Conservation (phyloP, 257 asterid species). For the Primulina huaijiensis region DNA sequence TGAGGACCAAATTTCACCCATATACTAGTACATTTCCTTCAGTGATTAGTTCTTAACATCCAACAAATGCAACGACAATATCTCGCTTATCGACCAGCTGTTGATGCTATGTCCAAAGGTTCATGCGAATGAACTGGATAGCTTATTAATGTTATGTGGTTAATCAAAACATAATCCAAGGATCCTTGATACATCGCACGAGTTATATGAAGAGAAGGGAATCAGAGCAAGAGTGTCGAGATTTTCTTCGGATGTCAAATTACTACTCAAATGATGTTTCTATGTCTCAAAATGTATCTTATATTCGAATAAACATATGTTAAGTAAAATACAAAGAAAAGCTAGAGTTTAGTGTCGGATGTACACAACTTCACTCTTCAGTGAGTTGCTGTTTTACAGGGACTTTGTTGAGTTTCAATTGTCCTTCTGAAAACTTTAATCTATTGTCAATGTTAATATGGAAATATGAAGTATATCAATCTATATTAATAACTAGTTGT, state of each 20-base stretch:
- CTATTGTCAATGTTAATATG: conserved; percentile 16
- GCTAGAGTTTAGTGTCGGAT: neutral
- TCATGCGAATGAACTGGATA: neutral
- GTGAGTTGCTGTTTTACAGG: neutral
- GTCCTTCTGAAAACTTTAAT: conserved; percentile 21
- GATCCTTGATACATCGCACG: neutral
- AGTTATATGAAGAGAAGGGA: neutral
- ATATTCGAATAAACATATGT: no score
- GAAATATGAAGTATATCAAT: conserved; percentile 3
- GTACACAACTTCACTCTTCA: neutral
- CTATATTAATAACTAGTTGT: conserved; percentile 21
- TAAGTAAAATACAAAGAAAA: neutral
- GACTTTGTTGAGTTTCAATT: conserved; percentile 8
- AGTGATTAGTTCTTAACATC: neutral
- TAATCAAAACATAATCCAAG: neutral
- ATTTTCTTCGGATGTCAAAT: neutral
- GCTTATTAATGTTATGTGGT: neutral
- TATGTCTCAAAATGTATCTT: no score
- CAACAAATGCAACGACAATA: neutral
- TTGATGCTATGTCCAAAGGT: neutral
- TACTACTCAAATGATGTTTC: neutral
- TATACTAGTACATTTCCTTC: conserved; percentile 3
- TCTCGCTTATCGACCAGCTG: neutral
- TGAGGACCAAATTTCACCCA: conserved; percentile 11
- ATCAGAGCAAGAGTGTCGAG: neutral